A percentile compares a stretch with the other conserved stretches of the same genome.
These are phyloP conservation scores for Hemileccinum rubropunctum DNA, from an alignment of 768 basidiomycete genomes.

Conservation along the genomic window DNA sequence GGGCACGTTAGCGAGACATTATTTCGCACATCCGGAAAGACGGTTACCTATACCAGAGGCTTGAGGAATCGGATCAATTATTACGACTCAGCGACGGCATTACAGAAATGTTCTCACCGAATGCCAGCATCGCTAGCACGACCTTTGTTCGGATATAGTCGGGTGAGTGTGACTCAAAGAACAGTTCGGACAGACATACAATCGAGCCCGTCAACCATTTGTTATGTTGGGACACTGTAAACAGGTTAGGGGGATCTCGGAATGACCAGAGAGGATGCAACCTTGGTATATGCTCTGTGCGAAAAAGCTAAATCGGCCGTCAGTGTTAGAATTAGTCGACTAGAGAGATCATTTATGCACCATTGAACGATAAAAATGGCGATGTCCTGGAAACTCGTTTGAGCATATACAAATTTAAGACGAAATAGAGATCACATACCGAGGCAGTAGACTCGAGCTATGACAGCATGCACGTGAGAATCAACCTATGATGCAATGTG, in stretches of 20 bases:
- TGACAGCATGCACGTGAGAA: not conserved
- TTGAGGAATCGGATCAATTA: not conserved
- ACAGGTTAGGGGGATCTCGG: not conserved
- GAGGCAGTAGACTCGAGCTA: slow-evolving; percentile 16
- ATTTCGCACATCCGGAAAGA: not conserved
- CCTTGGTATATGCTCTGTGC: slow-evolving; percentile 11
- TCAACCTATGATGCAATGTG: not conserved
- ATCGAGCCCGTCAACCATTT: slow-evolving; percentile 6
- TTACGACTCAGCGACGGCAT: not conserved
- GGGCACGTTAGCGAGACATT: not conserved
- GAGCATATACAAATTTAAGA: not conserved
- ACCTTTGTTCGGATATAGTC: not conserved
- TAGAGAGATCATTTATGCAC: not conserved
- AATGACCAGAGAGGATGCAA: not conserved
- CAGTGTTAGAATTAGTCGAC: not conserved
- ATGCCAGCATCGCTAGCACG: slow-evolving; percentile 1
- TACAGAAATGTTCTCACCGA: slow-evolving; percentile 3
- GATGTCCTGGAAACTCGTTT: not conserved
- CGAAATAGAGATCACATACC: slow-evolving; percentile 1
- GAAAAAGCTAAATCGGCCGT: slow-evolving; percentile 8
- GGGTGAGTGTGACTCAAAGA: not conserved
- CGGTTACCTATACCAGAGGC: slow-evolving; percentile 8
- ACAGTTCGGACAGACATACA: slow-evolving; percentile 1
- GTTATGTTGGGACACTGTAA: slow-evolving; percentile 9
- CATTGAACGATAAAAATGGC: slow-evolving; percentile 14